Conservation (phyloP, 805 yeast species). For the Wickerhamiella allomyrinae region DNA sequence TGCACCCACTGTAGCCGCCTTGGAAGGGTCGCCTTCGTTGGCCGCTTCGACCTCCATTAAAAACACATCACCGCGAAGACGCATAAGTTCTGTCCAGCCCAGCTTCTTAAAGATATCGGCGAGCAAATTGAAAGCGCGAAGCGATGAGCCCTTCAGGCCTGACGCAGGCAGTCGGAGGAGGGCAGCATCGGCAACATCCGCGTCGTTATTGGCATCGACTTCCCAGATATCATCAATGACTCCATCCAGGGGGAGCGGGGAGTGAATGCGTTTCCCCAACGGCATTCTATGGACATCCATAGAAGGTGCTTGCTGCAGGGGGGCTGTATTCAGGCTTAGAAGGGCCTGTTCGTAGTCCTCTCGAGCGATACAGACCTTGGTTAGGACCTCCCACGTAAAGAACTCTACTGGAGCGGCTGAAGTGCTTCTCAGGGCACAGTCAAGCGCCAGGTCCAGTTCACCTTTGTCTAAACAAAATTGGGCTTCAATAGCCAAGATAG, state of each 20-base stretch:
- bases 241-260: constrained; percentile 44
- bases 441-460: constrained; percentile 40
- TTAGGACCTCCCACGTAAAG: constrained; percentile 52
- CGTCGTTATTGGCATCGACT: constrained; percentile 18
- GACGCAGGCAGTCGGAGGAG: constrained; percentile 40
- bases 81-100: constrained; percentile 74
- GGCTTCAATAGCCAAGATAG: constrained; percentile 47
- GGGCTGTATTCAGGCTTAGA: constrained; percentile 56
- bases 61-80: constrained; percentile 54
- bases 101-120: constrained; percentile 49
- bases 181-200: constrained; percentile 30
- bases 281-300: constrained; percentile 35
- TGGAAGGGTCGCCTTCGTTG: constrained; percentile 12
- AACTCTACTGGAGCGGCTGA: constrained; percentile 64
- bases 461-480: constrained; percentile 43
- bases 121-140: constrained; percentile 52
- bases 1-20: not conserved
- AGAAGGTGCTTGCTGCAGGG: constrained; percentile 41
- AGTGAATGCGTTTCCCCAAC: constrained; percentile 29
- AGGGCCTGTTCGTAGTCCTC: constrained; percentile 48
- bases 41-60: constrained; percentile 57
- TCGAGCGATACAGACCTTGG: constrained; percentile 42
- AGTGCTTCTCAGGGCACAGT: constrained; percentile 46
- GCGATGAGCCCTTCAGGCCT: constrained; percentile 37
- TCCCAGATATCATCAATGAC: constrained; percentile 37